Evolutionary conservation across 768 basidiomycete species (phyloP).

Genomic region (Gymnopilus dilepis): DNA sequence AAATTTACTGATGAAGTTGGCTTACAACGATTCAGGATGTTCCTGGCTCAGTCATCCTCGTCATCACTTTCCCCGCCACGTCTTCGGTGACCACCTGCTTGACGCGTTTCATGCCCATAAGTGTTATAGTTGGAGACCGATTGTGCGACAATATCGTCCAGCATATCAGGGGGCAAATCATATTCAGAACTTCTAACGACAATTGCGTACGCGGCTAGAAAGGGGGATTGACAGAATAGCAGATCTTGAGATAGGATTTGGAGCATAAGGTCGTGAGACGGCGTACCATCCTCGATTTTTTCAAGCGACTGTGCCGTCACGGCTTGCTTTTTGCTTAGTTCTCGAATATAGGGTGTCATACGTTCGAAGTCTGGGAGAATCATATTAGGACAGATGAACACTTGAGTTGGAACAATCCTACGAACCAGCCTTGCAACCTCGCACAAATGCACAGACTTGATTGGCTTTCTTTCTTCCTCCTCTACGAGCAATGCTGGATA

Average conservation of each 20-base stretch:
- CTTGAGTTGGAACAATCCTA: neutral
- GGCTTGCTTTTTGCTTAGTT: conserved; percentile 84
- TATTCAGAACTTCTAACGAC: conserved; percentile 76
- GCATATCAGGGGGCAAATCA: conserved; percentile 66
- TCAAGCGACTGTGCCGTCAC: conserved; percentile 87
- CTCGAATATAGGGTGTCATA: conserved; percentile 70
- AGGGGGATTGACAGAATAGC: conserved; percentile 11
- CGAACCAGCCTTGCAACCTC: conserved; percentile 74
- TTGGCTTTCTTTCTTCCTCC: conserved; percentile 68
- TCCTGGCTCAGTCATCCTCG: conserved; percentile 24
- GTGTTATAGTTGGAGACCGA: conserved; percentile 42
- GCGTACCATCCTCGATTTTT: conserved; percentile 92
- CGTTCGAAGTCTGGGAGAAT: conserved; percentile 68
- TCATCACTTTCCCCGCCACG: conserved; percentile 27
- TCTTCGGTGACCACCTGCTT: conserved; percentile 20
- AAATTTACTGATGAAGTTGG: neutral
- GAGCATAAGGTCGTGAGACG: neutral
- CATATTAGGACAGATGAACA: neutral
- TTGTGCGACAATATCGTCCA: conserved; percentile 70
- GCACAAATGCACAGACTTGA: conserved; percentile 72
- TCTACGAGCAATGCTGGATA: conserved; percentile 74
- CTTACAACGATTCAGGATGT: conserved; percentile 5
- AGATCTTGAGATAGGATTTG: neutral
- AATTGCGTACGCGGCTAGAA: conserved; percentile 72
- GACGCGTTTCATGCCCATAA: conserved; percentile 11